Evolutionary conservation across 495 filamentous ascomycete species (phyloP).

Genomic region (Annulohypoxylon maeteangense): DNA sequence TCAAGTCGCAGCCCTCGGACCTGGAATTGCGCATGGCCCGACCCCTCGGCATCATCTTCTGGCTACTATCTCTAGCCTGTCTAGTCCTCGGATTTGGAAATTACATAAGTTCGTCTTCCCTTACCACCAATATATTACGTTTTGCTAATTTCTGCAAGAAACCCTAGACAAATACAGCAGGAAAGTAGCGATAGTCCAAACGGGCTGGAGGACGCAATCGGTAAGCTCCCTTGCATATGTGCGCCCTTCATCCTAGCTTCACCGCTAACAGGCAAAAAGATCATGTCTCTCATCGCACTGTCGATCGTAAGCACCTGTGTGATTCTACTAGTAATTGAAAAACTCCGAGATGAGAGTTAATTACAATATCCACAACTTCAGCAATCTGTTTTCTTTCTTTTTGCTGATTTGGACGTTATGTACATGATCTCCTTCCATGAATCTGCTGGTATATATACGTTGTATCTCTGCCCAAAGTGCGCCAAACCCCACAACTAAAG

Average conservation of each 20-base stretch:
- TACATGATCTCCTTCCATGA: slow-evolving; percentile 31
- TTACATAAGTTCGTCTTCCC: slow-evolving; percentile 68
- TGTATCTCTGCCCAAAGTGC: slow-evolving; percentile 8
- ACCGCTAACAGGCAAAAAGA: slow-evolving; percentile 47
- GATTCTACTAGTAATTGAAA: slow-evolving; percentile 58
- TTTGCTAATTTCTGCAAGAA: slow-evolving; percentile 39
- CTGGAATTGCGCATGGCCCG: slow-evolving; percentile 80
- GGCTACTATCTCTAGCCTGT: slow-evolving; percentile 80
- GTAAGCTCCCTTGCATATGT: slow-evolving; percentile 56
- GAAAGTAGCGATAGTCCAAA: slow-evolving; percentile 86
- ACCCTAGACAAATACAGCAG: slow-evolving; percentile 87
- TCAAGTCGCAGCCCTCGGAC: slow-evolving; percentile 74
- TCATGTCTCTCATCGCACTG: slow-evolving; percentile 79
- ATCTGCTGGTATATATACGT: slow-evolving; percentile 22
- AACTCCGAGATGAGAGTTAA: slow-evolving; percentile 31
- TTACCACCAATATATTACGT: not conserved
- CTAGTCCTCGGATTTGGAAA: slow-evolving; percentile 81
- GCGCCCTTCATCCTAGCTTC: not conserved
- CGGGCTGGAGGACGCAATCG: slow-evolving; percentile 90
- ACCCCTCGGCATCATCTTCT: slow-evolving; percentile 90
- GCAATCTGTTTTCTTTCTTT: not conserved
- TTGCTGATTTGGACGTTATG: slow-evolving; percentile 22
- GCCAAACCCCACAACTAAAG: slow-evolving; percentile 24
- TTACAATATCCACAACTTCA: not conserved
- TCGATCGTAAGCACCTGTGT: slow-evolving; percentile 83